Evolutionary conservation across 2,329 filamentous ascomycete species (phyloP).

Genomic region (Apiospora sp.): DNA sequence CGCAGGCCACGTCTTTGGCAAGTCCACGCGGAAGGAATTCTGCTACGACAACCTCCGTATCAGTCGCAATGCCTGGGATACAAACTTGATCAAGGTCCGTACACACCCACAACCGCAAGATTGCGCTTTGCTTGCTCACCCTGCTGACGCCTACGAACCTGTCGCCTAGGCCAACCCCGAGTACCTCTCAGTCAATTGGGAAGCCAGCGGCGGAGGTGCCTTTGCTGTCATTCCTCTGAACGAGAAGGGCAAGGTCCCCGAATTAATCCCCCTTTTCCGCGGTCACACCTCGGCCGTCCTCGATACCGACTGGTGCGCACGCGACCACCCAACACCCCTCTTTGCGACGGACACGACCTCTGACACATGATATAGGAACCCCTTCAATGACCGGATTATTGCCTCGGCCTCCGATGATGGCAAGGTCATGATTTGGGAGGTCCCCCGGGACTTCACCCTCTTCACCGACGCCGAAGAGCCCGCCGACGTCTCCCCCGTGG

Average conservation of each 20-base stretch:
- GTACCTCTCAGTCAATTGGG: constrained; percentile 98
- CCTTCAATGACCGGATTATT: constrained; percentile 92
- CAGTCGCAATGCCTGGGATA: constrained; percentile 99
- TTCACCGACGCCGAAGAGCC: constrained; percentile 87
- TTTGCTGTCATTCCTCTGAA: constrained; percentile 94
- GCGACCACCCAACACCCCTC: constrained; percentile 31
- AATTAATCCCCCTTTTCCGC: constrained; percentile 92
- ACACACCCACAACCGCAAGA: not conserved
- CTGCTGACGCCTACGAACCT: constrained; percentile 31
- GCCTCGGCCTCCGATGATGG: constrained; percentile 96
- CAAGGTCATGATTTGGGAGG: constrained; percentile 96
- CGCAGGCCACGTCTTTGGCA: constrained; percentile 96
- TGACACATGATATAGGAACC: constrained; percentile 71
- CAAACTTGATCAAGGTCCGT: constrained; percentile 90
- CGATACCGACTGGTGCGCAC: constrained; percentile 89
- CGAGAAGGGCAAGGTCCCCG: constrained; percentile 89
- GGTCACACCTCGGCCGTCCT: constrained; percentile 95
- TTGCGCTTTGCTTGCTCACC: constrained; percentile 25
- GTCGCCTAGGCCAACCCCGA: constrained; percentile 83
- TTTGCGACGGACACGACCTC: constrained; percentile 34
- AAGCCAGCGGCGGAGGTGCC: constrained; percentile 91
- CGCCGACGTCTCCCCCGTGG: constrained; percentile 79
- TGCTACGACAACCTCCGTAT: constrained; percentile 98
- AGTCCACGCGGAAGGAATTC: constrained; percentile 93
- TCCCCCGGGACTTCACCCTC: constrained; percentile 86